Base-by-base conservation (phyloP, 2,329 filamentous ascomycete species). In the Cladophialophora psammophila region DNA sequence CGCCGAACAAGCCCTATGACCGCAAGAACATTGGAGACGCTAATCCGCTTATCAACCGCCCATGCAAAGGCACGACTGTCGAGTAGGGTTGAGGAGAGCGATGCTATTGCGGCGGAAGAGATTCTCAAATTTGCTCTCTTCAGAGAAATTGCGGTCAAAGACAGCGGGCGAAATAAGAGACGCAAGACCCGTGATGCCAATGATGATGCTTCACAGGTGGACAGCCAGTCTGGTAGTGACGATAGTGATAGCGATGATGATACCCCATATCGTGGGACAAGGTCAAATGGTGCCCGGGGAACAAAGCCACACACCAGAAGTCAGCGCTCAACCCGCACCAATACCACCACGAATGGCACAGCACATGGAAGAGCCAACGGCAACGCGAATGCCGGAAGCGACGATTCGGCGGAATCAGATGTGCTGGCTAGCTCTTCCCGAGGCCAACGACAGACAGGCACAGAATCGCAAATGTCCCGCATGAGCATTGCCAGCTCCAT, bases 21-120 rank as follows among this genome's bases (percentile, higher is more conserved):
- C 9, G 94, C 97, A 6, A 92, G 95, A 89, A 98, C 94, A 1
- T 85, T 99, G 15, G 95, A 99, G 80, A 99, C 95, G 0, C 86
- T 99, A n/a, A 98, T 99, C 77, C 95, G 95, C 88, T 85, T 99
- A 18, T 92, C 95, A 5, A 98, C 94, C 0, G 95, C 95, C 1
- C 95, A 99, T 74, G 95, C 95, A 68, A 99, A 98, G 80, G 88
- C 94, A 6, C 88, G 95, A 35, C 84, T 99, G 6, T 97, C 93
- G 0, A 93, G 88, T 75, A 85, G 92, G 48, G 93, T 99, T 2
- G 94, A 98, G 71, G 91, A 96, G 77, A 89, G 90, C 63, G 95
- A 99, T 78, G 94, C 94, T 1, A 82, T 91, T 61, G 90, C 93
- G 38, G 95, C 95, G 9, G 94, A 99, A 78, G 86, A 88, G 8